phyloP scores from a whole-genome alignment of 305 asterid species.

The Petunia hybrid region DNA sequence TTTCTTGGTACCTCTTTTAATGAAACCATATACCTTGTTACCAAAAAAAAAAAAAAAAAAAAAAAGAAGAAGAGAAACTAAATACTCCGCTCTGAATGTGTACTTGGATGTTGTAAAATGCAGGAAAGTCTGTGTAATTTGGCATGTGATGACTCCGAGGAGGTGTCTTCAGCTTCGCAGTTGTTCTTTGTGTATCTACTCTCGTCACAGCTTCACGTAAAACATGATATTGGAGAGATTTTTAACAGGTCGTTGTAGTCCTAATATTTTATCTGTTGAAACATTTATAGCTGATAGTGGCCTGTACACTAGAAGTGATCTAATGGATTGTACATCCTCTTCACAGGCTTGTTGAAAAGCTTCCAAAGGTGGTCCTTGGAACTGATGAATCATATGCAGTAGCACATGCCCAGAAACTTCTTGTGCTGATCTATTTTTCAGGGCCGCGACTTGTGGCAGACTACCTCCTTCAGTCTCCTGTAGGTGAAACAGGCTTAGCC shows the following conservation, averaged over 20 bases:
- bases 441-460: constrained; percentile 85
- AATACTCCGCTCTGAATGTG: constrained; percentile 18
- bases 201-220: constrained; percentile 56
- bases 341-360: constrained; percentile 87
- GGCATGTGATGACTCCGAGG: constrained; percentile 84
- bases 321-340: constrained; percentile 27
- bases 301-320: constrained; percentile 16
- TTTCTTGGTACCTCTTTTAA: too few species aligned
- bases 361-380: constrained; percentile 81
- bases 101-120: constrained; percentile 35
- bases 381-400: constrained; percentile 74
- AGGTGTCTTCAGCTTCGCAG: constrained; percentile 77
- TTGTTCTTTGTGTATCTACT: constrained; percentile 53
- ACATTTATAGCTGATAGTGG: constrained; percentile 19
- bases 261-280: background rate
- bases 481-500: constrained; percentile 47
- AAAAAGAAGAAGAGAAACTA: background rate
- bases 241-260: constrained; percentile 66
- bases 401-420: constrained; percentile 82
- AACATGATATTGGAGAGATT: constrained; percentile 61
- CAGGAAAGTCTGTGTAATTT: constrained; percentile 84
- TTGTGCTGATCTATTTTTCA: constrained; percentile 72
- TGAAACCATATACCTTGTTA: too few species aligned
- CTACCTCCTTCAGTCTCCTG: constrained; percentile 80
- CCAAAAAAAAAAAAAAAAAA: too few species aligned